A percentile compares a stretch with the other conserved stretches of the same genome.
Conservation (phyloP, 768 basidiomycete species). For the Collybiopsis confluens region DNA sequence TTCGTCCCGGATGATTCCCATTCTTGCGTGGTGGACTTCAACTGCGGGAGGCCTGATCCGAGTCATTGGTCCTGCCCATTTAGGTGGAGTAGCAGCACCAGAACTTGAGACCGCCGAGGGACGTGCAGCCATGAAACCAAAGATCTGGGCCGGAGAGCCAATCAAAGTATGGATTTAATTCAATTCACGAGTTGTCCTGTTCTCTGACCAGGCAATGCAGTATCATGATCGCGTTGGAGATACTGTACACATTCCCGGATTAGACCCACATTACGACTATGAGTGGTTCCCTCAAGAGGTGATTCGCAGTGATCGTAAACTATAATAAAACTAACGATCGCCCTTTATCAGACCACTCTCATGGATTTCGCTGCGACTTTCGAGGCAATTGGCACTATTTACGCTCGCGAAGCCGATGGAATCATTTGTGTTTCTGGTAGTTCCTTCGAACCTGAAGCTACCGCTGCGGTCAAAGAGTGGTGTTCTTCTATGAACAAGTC, state of each 20-base stretch:
- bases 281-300: slow-evolving; percentile 7
- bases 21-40: slow-evolving; percentile 4
- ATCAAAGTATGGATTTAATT: neutral
- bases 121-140: neutral
- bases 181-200: neutral
- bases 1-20: neutral
- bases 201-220: neutral
- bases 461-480: slow-evolving; percentile 14
- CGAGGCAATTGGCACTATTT: neutral
- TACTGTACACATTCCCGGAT: neutral
- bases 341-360: neutral
- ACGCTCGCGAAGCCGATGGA: slow-evolving; percentile 9
- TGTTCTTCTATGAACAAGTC: slow-evolving; percentile 7
- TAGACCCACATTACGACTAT: neutral
- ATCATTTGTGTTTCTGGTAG: slow-evolving; percentile 11
- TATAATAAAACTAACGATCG: neutral
- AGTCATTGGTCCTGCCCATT: slow-evolving; percentile 1
- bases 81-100: neutral
- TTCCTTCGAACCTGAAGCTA: slow-evolving; percentile 14
- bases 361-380: slow-evolving; percentile 4
- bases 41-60: neutral
- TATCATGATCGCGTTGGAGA: slow-evolving; percentile 1
- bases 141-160: neutral
- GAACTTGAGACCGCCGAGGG: neutral
- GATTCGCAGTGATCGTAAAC: no score